Evolutionary conservation across 202 grass and related monocot species (phyloP), one percentile per base, ranked within the genome.

Genomic region (Schoenoplectus triqueter): DNA sequence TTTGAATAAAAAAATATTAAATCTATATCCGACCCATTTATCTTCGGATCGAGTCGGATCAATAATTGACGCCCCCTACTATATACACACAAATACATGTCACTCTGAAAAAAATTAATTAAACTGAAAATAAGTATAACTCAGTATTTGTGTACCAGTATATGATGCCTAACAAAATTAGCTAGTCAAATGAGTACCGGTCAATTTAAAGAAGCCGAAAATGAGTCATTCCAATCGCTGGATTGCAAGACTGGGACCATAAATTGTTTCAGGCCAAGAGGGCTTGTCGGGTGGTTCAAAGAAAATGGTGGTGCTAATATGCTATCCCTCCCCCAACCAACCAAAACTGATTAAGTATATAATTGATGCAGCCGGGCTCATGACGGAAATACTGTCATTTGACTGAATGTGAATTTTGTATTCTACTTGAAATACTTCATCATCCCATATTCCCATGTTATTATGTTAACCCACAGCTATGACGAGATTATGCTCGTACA

Each of bases 401-500:
- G 79, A 81, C 80, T 83, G 64, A 83, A 69, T 57, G 64, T n/a
- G 40, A 67, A 67, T 10, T 69, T 83, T 83, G 80, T 42, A 40
- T 44, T 83, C 49, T 39, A 82, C 62, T 82, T 82, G 19, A 6
- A 82, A 69, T 69, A 13, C 4, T 2, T 67, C 20, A 69, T 82
- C 64, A 83, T 54, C 11, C 48, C 80, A 83, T 31, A 31, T 31
- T 31, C 31, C 31, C 31, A 31, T 31, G 31, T 31, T 31, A 31
- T 31, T 31, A 31, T 48, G 80, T 83, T 83, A 66, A 69, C 21
- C n/a, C 17, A 0, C 20, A n/a, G 56, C 11, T 13, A 82, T 39
- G 11, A 42, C 22, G 5, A 1, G 20, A 56, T 76, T 54, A 55
- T 55, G 19, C 8, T 11, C 6, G 48, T 74, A 54, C 48, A 13